Evolutionary conservation across 2,329 filamentous ascomycete genomes (phyloP), one percentile per base, ranked within the genome.

Genomic region (Xylariaceae sp.): DNA sequence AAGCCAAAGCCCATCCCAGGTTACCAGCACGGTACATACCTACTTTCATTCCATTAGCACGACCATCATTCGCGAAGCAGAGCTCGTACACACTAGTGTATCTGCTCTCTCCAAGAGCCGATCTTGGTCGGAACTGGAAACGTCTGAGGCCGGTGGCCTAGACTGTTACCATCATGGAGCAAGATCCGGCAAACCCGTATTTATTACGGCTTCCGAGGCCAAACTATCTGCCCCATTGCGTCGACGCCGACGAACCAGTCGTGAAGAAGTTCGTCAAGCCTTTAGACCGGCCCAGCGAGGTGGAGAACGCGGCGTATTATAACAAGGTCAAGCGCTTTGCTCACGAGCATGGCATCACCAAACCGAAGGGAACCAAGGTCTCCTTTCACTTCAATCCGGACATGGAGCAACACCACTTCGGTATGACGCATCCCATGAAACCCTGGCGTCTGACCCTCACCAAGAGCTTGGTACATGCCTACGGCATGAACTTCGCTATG

Each of bases 341-440:
- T 16, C 63, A 71, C 38, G 66, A 73, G 32, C 72, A 85, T 59
- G 81, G 79, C 46, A 85, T 95, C 51, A 76, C 78, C 33, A 75
- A 79, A 22, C 89, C 90, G 2, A 80, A 83, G 53, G 89, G 88
- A 47, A 89, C 93, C 63, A 88, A 75, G 19, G 90, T 98, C 29
- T 95, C 90, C 8, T 96, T 89, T 62, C 92, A 98, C 59, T 87
- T 88, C 63, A 95, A 95, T 52, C 85, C 89, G 2, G 80, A 86
- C 39, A 93, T 96, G 57, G 92, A 98, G 64, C 83, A 84, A 55
- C 90, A 96, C 61, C 92, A 98, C 60, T 98, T 98, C 58, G 92
- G 92, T 45, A 83, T 86, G 63, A 89, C 86, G 8, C 92, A 98
- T 66, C 92, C 92, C 14, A 98, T 98, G 92, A 98, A 98, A 60